Conservation (phyloP, 306 rosid genomes). For the Prunus padus region DNA sequence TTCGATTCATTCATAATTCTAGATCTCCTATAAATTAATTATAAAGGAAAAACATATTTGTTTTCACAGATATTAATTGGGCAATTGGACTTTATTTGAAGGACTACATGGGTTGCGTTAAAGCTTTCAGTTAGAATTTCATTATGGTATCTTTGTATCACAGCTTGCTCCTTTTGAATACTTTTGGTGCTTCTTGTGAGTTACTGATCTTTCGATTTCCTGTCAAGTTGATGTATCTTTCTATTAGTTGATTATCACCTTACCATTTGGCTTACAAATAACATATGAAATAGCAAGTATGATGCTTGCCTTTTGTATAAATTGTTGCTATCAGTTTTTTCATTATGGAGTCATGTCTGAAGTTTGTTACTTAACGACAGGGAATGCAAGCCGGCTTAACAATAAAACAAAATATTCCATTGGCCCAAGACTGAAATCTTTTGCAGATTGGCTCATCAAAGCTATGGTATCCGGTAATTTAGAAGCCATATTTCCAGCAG, state of each 20-base stretch:
- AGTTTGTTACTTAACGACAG: conserved; percentile 32
- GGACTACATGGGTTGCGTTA: too few species aligned
- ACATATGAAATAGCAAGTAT: not conserved
- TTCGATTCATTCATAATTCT: too few species aligned
- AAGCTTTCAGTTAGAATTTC: not conserved
- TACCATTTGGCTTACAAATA: not conserved
- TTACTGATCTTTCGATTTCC: not conserved
- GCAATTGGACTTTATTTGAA: too few species aligned
- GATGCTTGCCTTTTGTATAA: not conserved
- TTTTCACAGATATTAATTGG: not conserved
- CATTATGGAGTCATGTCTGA: conserved; percentile 8
- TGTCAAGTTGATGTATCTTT: conserved; percentile 5
- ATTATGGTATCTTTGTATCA: not conserved
- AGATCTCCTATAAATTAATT: not conserved
- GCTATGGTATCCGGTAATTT: conserved; percentile 47
- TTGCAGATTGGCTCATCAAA: conserved; percentile 70
- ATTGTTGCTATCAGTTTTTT: not conserved
- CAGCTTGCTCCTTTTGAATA: not conserved
- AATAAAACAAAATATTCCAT: conserved; percentile 46
- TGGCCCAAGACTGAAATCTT: conserved; percentile 46
- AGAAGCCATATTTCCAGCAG: conserved; percentile 58
- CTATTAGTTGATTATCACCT: not conserved
- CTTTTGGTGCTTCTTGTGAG: not conserved
- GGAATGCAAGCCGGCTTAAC: conserved; percentile 25
- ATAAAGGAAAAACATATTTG: not conserved